A percentile compares a stretch with the other conserved stretches of the same genome.
Conservation (phyloP, 495 filamentous ascomycete genomes). For the Tuber aestivum region DNA sequence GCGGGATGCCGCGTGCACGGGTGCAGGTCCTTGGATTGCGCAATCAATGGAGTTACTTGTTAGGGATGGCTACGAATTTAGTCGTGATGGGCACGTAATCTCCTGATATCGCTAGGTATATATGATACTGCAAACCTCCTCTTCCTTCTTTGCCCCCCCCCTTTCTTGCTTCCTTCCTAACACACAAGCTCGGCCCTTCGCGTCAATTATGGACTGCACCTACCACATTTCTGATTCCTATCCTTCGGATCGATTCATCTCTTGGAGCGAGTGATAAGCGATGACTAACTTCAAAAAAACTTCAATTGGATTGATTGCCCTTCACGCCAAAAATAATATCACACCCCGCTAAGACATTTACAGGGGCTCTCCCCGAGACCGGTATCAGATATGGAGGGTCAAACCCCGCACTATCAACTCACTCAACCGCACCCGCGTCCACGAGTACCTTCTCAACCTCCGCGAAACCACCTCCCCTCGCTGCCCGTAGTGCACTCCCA, state of each 20-base stretch:
- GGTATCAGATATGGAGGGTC: background rate
- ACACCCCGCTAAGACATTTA: background rate
- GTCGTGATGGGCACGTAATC: background rate
- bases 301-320: background rate
- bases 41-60: background rate
- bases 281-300: background rate
- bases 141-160: background rate
- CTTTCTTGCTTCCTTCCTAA: background rate
- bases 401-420: background rate
- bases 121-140: background rate
- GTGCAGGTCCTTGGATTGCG: background rate
- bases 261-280: background rate
- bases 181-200: background rate
- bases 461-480: background rate
- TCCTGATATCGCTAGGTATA: background rate
- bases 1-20: background rate
- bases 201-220: background rate
- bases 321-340: background rate
- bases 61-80: background rate
- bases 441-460: background rate
- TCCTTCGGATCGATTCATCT: background rate
- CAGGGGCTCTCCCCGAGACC: background rate
- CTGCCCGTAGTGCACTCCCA: constrained; percentile 6
- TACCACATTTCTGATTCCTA: background rate
- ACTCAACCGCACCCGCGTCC: background rate